Evolutionary conservation across 2,329 filamentous ascomycete genomes (phyloP).

Genomic region (Microascus cirrosus): DNA sequence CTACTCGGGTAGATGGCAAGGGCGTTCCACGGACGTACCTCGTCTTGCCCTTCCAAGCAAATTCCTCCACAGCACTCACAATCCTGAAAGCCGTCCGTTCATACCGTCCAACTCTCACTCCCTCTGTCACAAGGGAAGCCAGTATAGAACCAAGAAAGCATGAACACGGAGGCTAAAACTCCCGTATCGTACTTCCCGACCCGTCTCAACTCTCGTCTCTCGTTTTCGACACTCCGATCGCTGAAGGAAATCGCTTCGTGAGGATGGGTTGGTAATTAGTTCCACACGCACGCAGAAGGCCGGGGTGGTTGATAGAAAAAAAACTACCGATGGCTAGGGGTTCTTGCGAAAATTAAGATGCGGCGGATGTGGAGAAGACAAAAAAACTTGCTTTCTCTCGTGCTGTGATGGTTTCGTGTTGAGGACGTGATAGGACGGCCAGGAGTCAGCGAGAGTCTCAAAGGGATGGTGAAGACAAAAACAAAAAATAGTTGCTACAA

Average conservation of each 20-base stretch:
- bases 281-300: background rate
- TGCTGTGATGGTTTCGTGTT: background rate
- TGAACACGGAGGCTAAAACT: background rate
- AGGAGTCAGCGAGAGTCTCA: background rate
- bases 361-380: background rate
- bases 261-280: background rate
- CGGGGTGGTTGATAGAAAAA: background rate
- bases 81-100: background rate
- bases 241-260: background rate
- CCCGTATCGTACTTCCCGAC: background rate
- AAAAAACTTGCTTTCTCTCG: background rate
- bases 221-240: background rate
- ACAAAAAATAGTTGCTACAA: background rate
- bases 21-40: background rate
- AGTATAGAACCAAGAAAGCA: background rate
- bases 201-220: background rate
- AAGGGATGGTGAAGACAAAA: background rate
- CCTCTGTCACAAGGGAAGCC: background rate
- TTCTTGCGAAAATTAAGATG: background rate
- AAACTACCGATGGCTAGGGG: background rate
- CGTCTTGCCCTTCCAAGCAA: background rate
- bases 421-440: background rate
- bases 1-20: background rate
- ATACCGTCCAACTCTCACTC: background rate
- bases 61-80: background rate